phyloP scores from a whole-genome alignment of 441 rosid species.

The Isatis lusitanica region DNA sequence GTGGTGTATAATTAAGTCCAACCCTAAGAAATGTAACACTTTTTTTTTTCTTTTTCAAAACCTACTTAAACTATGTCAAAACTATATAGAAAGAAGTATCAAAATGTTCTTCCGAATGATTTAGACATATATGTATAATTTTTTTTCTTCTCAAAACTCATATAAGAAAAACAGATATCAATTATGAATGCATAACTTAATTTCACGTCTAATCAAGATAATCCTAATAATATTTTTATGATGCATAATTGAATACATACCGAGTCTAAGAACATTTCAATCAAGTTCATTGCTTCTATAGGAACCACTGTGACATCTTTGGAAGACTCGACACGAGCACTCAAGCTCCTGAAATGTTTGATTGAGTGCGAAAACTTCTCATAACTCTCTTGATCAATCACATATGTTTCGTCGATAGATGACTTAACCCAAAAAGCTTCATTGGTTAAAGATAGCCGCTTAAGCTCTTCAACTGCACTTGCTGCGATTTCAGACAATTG shows the following conservation, averaged over 20 bases:
- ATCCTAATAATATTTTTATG: neutral
- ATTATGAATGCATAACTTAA: neutral
- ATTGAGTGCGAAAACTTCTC: constrained; percentile 40
- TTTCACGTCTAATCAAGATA: neutral
- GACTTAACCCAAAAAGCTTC: constrained; percentile 61
- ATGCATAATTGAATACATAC: constrained; percentile 35
- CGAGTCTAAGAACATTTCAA: constrained; percentile 51
- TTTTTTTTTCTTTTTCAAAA: neutral
- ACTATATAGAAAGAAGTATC: neutral
- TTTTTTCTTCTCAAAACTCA: neutral
- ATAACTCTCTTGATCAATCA: constrained; percentile 45
- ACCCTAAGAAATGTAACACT: neutral
- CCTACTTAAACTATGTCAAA: neutral
- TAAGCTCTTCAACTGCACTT: constrained; percentile 54
- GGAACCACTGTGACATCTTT: constrained; percentile 43
- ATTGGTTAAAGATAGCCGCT: constrained; percentile 40
- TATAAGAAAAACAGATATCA: neutral
- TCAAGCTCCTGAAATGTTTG: constrained; percentile 36
- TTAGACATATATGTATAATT: neutral
- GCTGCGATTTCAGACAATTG: constrained; percentile 45
- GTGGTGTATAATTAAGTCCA: neutral
- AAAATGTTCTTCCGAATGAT: neutral
- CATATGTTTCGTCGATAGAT: constrained; percentile 33
- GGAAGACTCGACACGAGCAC: constrained; percentile 59
- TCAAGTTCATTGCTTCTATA: constrained; percentile 42